These are phyloP conservation scores for Marchantia paleacea DNA, from an alignment of 225 moss, liverwort and hornwort species.

Conservation along the genomic window DNA sequence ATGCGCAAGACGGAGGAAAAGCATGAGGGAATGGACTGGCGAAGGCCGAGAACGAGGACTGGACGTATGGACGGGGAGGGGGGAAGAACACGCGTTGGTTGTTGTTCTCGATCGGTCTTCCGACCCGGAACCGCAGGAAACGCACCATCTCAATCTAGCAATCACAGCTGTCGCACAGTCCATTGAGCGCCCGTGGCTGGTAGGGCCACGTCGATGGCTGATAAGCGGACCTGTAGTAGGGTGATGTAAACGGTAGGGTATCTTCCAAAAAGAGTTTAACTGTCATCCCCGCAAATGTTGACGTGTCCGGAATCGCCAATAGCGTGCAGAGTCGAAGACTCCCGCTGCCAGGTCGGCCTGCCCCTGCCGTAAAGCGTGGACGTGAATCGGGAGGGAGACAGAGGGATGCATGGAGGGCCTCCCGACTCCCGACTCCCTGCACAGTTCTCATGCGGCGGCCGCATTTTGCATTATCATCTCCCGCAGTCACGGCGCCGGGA, in stretches of 20 bases:
- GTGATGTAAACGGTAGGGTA: not conserved
- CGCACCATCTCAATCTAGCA: too few relatives aligned
- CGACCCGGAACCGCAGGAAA: too few relatives aligned
- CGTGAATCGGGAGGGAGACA: not conserved
- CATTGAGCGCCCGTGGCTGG: not conserved
- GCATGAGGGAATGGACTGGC: not conserved
- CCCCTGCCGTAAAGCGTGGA: constrained; percentile 4
- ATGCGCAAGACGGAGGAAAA: not conserved
- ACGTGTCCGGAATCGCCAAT: not conserved
- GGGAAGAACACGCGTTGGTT: not conserved
- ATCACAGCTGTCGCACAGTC: too few relatives aligned
- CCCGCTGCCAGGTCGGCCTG: not conserved
- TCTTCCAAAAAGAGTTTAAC: not conserved
- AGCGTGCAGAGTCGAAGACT: not conserved
- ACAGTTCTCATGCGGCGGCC: not conserved
- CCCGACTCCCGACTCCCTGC: too few relatives aligned
- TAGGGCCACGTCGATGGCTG: not conserved
- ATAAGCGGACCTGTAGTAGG: not conserved
- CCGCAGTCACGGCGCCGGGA: not conserved
- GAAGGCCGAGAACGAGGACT: not conserved
- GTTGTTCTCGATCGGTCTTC: not conserved
- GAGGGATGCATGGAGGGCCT: too few relatives aligned
- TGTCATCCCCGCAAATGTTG: not conserved
- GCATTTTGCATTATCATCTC: not conserved
- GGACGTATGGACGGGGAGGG: not conserved